Evolutionary conservation across 106 monocot species (phyloP).

Genomic region (Dioscorea dumetorum): DNA sequence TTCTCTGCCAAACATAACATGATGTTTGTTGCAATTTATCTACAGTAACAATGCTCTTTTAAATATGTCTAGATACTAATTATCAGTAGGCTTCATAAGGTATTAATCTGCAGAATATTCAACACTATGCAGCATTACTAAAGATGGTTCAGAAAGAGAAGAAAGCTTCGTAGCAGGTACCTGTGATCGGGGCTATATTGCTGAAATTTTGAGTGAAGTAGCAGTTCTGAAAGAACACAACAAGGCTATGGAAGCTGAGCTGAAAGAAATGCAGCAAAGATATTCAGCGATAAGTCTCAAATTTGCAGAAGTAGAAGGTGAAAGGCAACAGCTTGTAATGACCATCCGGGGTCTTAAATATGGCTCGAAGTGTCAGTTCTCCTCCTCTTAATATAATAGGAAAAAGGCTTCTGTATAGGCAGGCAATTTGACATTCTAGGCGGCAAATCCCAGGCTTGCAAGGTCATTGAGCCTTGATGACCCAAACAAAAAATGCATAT

Average conservation of each 20-base stretch:
- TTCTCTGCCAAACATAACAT: too few relatives aligned
- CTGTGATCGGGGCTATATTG: conserved; percentile 5
- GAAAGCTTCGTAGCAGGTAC: too few relatives aligned
- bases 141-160: too few relatives aligned
- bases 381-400: conserved; percentile 1
- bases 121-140: too few relatives aligned
- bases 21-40: too few relatives aligned
- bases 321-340: conserved; percentile 95
- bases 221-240: conserved; percentile 49
- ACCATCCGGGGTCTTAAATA: conserved; percentile 78
- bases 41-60: too few relatives aligned
- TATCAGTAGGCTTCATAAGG: too few relatives aligned
- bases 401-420: conserved; percentile 47
- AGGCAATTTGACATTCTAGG: conserved; percentile 4
- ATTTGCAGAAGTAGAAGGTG: conserved; percentile 96
- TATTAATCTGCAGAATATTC: too few relatives aligned
- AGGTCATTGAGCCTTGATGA: background rate
- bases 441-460: conserved; percentile 21
- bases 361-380: conserved; percentile 43
- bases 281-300: conserved; percentile 92
- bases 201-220: conserved; percentile 36
- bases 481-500: too few relatives aligned
- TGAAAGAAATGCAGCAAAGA: conserved; percentile 92
- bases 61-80: too few relatives aligned
- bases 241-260: conserved; percentile 64